Evolutionary conservation across 352 stramenopile genomes (phyloP), one percentile per base, ranked within the genome.

Genomic region (Salisapilia sapeloensis): DNA sequence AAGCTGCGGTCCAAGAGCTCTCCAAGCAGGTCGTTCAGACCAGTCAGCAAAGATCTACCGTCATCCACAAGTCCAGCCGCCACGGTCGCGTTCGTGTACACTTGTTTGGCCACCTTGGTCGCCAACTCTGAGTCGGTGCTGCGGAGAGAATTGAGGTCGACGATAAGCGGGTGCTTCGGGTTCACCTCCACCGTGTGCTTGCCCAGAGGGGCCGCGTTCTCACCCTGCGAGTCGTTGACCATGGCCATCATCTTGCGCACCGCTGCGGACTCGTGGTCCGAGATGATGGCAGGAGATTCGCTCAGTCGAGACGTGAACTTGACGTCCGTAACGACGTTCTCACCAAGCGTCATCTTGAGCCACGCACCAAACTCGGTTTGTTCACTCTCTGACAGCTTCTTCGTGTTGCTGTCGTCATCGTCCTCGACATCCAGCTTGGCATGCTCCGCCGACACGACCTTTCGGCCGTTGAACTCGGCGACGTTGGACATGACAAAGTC

Each of bases 401-500:
- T 67, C 25, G 41, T 53, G 4, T 43, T 39, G 8, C 44, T 32
- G 18, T 81, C 62, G 8, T 64, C 70, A 11, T 65, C 56, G 13
- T 67, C 58, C 4, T 70, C 56, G 2, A 97, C 49, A 40, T 98
- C 82, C 22, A 99, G 71, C 56, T 97, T 94, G 17, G 89, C 83
- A 35, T 92, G 82, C 60, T 99, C 95, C 0, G 90, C 92, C 36
- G 90, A 96, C 6, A 98, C 67, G 24, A 99, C 60, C 54, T 95
- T 91, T 15, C 94, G 72, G 39, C 85, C 90, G 56, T 97, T 94
- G 50, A 97, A 99, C 41, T 91, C 77, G 30, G 67, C 85, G 30
- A 99, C 60, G 56, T 98, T 99, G 22, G 82, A 94, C 92, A 99
- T 98, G 29, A 99, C 95, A 46, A 99, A 99, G 53, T 99, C 96